Evolutionary conservation across 345 rosid genomes (phyloP).

Genomic region (Geranium rotundifolium): DNA sequence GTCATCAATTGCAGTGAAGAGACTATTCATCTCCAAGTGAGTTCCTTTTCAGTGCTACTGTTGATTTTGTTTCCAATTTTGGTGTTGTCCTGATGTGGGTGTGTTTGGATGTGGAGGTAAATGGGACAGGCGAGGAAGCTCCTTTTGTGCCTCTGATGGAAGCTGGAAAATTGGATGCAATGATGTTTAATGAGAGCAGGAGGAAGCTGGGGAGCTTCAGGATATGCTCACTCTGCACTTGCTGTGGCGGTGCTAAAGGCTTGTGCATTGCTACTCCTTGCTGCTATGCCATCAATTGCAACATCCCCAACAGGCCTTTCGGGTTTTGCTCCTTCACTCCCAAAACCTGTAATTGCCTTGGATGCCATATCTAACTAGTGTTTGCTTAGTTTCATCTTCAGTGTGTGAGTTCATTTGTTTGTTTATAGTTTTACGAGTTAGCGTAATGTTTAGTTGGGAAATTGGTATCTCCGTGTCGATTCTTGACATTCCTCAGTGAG

Average conservation of each 20-base stretch:
- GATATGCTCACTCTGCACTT: conserved; percentile 87
- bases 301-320: conserved; percentile 89
- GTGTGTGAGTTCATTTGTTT: conserved; percentile 45
- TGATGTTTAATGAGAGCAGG: conserved; percentile 66
- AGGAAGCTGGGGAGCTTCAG: conserved; percentile 74
- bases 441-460: conserved; percentile 14
- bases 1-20: conserved; percentile 22
- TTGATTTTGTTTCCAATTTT: too few relatives aligned
- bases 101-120: conserved; percentile 22
- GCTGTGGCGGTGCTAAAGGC: conserved; percentile 84
- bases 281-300: conserved; percentile 95
- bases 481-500: too few relatives aligned
- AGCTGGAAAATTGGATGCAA: conserved; percentile 37
- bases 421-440: conserved; percentile 43
- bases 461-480: conserved; percentile 27
- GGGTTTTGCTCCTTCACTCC: conserved; percentile 98
- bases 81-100: not conserved
- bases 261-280: conserved; percentile 85
- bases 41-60: conserved; percentile 12
- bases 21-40: conserved; percentile 26
- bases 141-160: conserved; percentile 14
- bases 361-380: conserved; percentile 54
- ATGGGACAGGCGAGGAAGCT: too few relatives aligned
- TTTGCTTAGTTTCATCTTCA: not conserved
- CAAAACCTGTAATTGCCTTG: conserved; percentile 85